Percentiles rank a stretch among this genome's conserved stretches.
These are phyloP conservation scores for Aspergillus sp. DNA, from an alignment of 2,329 filamentous ascomycete species.

Conservation along the genomic window DNA sequence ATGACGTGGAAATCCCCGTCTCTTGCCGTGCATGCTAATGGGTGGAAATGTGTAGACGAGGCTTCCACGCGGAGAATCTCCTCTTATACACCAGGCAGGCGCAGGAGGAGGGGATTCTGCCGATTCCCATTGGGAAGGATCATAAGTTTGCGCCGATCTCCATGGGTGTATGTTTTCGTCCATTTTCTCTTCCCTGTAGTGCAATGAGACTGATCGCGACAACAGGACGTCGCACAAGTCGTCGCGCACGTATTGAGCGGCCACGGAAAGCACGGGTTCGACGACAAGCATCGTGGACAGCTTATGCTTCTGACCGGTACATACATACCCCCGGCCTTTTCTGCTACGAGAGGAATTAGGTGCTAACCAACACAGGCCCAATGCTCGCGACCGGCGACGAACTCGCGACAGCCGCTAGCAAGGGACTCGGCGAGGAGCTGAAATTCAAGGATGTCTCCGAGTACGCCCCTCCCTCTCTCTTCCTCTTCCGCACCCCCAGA, in stretches of 20 bases:
- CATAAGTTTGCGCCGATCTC: conserved; percentile 58
- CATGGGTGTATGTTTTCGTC: conserved; percentile 43
- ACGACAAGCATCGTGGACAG: conserved; percentile 57
- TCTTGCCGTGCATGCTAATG: neutral
- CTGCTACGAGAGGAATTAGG: no score
- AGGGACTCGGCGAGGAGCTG: conserved; percentile 50
- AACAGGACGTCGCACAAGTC: conserved; percentile 54
- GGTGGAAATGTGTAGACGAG: conserved; percentile 40
- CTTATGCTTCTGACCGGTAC: conserved; percentile 57
- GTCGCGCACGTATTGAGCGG: conserved; percentile 55
- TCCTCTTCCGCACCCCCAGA: no score
- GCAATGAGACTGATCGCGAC: neutral
- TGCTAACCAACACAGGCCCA: conserved; percentile 46
- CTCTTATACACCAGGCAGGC: conserved; percentile 54
- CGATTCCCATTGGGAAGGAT: conserved; percentile 52
- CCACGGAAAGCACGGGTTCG: conserved; percentile 55
- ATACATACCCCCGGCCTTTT: neutral
- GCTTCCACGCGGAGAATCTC: conserved; percentile 59
- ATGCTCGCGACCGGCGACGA: conserved; percentile 54
- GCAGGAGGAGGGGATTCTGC: conserved; percentile 50
- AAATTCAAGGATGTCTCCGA: conserved; percentile 54
- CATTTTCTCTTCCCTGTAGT: no score
- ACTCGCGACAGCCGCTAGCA: conserved; percentile 52
- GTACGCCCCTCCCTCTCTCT: conserved; percentile 26
- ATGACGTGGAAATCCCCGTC: no score